Base-by-base conservation (phyloP, 257 asterid genomes). In the Rauvolfia tetraphylla region DNA sequence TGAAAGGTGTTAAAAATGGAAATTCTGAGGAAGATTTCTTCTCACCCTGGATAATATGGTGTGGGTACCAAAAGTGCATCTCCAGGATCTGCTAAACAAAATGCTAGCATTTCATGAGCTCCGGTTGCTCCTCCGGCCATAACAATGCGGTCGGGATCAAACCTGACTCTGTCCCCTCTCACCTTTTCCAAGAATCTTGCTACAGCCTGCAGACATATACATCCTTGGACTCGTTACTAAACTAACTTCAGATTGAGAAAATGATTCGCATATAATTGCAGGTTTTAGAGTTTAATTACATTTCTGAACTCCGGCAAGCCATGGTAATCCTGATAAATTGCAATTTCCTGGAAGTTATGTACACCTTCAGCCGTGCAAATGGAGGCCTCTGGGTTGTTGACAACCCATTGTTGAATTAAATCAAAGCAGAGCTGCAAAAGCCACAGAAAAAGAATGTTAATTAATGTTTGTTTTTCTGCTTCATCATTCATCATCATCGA, bases 61-160 rank as follows among this genome's bases (percentile, higher is more conserved):
- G 96, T 85, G 1, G 98, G 98, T 7, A 93, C 95, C 81, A 93
- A 72, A 34, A 93, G 78, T 1, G 97, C 98, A 23, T 91, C 98
- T 34, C 95, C 96, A 22, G 92, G 88, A 74, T 93, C 89, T 33
- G 93, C 98, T 89, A 93, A 82, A 69, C 98, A 93, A 82, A 93
- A 93, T 76, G 96, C 90, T 41, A 93, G 72, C 20, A 84, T 85
- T 83, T 93, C 98, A 49, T 87, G 91, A 63, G 93, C 98, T 36
- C 95, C 97, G 5, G 97, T 93, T 53, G 98, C 98, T 3, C 98
- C 98, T 22, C 97, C 98, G 59, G 92, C 85, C 97, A 93, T 90
- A 0, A 93, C 96, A 63, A 93, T 86, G 6, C 90, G 87, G 53
- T 82, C 81, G 3, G 98, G 92, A 76, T 93, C 92, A 81, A 91